Percentiles rank a stretch among this genome's conserved stretches.
Conservation (phyloP, 2,329 filamentous ascomycete genomes). For the Fusarium azukiicola region DNA sequence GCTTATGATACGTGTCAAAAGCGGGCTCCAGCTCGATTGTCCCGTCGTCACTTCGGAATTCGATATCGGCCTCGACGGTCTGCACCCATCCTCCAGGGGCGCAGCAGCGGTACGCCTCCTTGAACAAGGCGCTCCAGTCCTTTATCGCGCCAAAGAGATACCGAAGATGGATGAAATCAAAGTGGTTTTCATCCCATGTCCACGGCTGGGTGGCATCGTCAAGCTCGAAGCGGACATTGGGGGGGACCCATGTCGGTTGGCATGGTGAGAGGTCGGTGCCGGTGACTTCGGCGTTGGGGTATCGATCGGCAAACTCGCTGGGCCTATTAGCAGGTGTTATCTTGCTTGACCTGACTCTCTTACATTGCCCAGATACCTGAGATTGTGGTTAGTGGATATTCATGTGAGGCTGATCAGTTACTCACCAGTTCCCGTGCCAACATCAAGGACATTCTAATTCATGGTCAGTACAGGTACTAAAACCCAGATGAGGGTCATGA, state of each 20-base stretch:
- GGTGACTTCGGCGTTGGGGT: slow-evolving; percentile 6
- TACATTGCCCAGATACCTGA: slow-evolving; percentile 23
- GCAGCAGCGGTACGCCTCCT: slow-evolving; percentile 24
- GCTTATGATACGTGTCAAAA: not conserved
- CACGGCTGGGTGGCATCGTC: slow-evolving; percentile 19
- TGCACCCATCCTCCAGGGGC: slow-evolving; percentile 18
- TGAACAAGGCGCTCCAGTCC: slow-evolving; percentile 12
- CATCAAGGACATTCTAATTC: slow-evolving; percentile 8
- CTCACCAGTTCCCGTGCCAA: slow-evolving; percentile 19
- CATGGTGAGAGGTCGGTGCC: slow-evolving; percentile 22
- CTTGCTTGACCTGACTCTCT: not conserved
- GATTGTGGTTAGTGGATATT: not conserved
- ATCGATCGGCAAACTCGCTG: slow-evolving; percentile 22
- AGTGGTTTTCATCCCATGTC: slow-evolving; percentile 7
- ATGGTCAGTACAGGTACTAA: not conserved
- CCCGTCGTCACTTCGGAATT: slow-evolving; percentile 10
- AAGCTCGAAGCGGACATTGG: slow-evolving; percentile 20
- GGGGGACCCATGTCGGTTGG: slow-evolving; percentile 18
- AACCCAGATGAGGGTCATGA: not conserved
- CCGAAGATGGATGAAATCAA: slow-evolving; percentile 21
- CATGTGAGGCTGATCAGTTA: not conserved
- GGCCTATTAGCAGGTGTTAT: not conserved
- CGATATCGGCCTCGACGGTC: slow-evolving; percentile 14
- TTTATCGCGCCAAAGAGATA: slow-evolving; percentile 21
- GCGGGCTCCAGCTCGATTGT: not conserved